A percentile compares a stretch with the other conserved stretches of the same genome.
Conservation (phyloP, 73 alveolate species). For the Paramecium primaurelia region DNA sequence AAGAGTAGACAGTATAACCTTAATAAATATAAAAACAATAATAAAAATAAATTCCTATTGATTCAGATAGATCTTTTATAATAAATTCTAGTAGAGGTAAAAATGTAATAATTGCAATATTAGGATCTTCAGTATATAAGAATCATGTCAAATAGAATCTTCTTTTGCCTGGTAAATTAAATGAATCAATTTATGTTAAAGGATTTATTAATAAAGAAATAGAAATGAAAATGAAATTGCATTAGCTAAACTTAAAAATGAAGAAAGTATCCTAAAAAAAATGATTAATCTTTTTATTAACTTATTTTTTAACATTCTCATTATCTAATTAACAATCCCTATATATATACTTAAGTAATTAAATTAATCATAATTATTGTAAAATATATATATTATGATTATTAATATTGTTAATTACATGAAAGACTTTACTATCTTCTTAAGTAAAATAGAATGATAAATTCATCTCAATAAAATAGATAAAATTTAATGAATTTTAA, state of each 20-base stretch:
- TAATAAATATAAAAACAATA: neutral
- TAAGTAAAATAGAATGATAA: no score
- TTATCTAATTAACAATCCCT: neutral
- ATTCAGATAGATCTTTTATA: neutral
- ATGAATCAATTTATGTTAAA: conserved; percentile 13
- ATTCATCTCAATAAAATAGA: no score
- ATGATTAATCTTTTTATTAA: neutral
- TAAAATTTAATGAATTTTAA: no score
- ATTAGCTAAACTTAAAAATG: neutral
- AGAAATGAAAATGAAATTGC: neutral
- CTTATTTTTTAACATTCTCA: neutral
- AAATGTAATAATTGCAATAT: no score
- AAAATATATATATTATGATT: no score
- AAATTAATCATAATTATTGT: no score
- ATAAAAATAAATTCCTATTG: neutral
- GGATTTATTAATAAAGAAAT: conserved; percentile 30
- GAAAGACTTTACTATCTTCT: no score
- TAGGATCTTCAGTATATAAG: neutral
- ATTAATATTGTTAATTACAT: no score
- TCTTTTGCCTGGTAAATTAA: neutral
- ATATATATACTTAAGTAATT: no score
- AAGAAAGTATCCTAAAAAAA: neutral
- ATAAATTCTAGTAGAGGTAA: neutral
- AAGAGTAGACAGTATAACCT: neutral
- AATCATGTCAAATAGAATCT: neutral